Evolutionary conservation across 192 early-diverging fungal genomes (phyloP).

Genomic region (Coemansia sp.): DNA sequence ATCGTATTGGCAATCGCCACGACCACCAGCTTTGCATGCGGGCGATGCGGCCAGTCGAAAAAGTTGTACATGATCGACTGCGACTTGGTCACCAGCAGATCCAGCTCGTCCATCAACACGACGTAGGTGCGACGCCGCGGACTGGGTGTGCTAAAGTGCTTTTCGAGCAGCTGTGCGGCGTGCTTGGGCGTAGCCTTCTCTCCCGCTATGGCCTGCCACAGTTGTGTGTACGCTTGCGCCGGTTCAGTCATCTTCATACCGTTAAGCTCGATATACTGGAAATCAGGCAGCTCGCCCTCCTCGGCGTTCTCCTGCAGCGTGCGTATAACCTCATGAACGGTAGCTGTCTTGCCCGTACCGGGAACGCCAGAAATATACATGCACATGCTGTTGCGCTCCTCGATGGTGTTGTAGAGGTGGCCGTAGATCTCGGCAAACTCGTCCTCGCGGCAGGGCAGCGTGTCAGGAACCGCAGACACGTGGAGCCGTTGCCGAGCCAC

Average conservation of each 20-base stretch:
- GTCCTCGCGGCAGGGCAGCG: constrained; percentile 90
- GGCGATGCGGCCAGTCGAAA: constrained; percentile 94
- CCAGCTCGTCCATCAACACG: constrained; percentile 96
- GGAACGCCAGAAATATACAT: constrained; percentile 96
- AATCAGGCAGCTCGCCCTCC: constrained; percentile 62
- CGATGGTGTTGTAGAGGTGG: constrained; percentile 74
- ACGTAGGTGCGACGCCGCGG: constrained; percentile 53
- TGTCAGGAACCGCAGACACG: constrained; percentile 85
- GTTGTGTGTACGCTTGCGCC: constrained; percentile 75
- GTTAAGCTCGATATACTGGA: constrained; percentile 94
- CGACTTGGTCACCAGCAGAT: constrained; percentile 87
- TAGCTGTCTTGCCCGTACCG: constrained; percentile 97
- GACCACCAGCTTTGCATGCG: constrained; percentile 82
- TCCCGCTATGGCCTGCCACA: constrained; percentile 73
- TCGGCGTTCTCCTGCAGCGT: constrained; percentile 61
- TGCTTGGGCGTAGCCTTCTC: constrained; percentile 67
- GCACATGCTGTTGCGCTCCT: constrained; percentile 80
- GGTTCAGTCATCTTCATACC: constrained; percentile 97
- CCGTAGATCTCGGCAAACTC: constrained; percentile 84
- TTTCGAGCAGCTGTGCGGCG: constrained; percentile 75
- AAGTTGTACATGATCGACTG: constrained; percentile 98
- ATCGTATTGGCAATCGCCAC: constrained; percentile 98
- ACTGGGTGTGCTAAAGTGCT: constrained; percentile 62
- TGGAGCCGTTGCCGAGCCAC: constrained; percentile 77
- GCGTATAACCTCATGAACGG: constrained; percentile 82